A percentile compares a stretch with the other conserved stretches of the same genome.
Evolutionary conservation across 208 protist species (phyloP).

Genomic region (Histomonas meleagridis): DNA sequence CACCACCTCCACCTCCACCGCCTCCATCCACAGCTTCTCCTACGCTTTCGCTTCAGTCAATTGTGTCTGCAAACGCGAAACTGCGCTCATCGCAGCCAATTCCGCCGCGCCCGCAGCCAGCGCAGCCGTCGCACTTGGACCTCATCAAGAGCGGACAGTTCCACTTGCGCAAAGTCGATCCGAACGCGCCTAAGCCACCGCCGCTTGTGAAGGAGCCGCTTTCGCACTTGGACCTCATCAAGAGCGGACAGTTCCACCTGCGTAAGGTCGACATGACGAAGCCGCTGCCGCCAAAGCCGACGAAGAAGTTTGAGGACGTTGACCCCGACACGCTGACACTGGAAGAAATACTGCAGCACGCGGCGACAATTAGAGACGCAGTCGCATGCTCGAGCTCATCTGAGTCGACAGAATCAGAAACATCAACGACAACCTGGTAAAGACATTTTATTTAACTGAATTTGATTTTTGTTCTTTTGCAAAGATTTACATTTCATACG

Average conservation of each 20-base stretch:
- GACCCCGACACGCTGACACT: neutral
- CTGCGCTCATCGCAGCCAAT: neutral
- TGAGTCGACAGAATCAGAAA: neutral
- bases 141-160: neutral
- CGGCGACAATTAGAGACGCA: neutral
- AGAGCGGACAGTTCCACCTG: neutral
- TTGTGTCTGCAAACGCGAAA: neutral
- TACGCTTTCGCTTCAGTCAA: neutral
- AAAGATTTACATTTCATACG: no score
- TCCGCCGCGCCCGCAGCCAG: neutral
- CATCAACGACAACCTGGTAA: neutral
- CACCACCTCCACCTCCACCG: neutral
- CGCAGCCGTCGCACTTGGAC: neutral
- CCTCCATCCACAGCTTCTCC: neutral
- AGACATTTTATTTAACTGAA: no score
- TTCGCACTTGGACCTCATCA: neutral
- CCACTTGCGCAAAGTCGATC: neutral
- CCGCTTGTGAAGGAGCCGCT: neutral
- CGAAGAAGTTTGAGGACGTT: neutral
- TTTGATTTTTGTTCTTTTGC: no score
- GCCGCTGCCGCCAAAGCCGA: neutral
- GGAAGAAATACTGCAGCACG: neutral
- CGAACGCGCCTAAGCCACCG: neutral
- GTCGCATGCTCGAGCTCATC: neutral
- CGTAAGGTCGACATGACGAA: neutral